Conservation (phyloP, 768 basidiomycete species). For the Leccinum arenicola region DNA sequence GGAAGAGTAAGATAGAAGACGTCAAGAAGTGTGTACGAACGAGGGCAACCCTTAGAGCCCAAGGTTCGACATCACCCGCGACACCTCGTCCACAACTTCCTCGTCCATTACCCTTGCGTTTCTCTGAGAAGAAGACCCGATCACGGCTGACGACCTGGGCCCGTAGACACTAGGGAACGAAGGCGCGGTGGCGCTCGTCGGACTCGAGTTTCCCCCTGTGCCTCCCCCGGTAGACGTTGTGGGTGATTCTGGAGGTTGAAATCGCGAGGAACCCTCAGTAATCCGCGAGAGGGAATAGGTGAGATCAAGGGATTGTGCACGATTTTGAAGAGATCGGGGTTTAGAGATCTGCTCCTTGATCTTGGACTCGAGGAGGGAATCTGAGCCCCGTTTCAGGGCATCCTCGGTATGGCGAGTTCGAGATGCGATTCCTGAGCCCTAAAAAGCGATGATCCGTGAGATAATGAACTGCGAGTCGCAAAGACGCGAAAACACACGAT, state of each 20-base stretch:
- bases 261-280: constrained; percentile 59
- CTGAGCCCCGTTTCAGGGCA: constrained; percentile 76
- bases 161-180: constrained; percentile 86
- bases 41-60: constrained; percentile 44
- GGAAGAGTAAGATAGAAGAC: constrained; percentile 7
- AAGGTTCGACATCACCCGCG: constrained; percentile 75
- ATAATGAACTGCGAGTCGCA: constrained; percentile 10
- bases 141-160: constrained; percentile 49
- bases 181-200: constrained; percentile 74
- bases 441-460: constrained; percentile 15
- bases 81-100: constrained; percentile 64
- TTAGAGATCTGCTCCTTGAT: constrained; percentile 73
- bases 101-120: constrained; percentile 45
- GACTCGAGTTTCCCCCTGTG: constrained; percentile 74
- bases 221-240: constrained; percentile 72
- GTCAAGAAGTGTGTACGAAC: constrained; percentile 14
- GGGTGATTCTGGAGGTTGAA: constrained; percentile 75
- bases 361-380: constrained; percentile 81
- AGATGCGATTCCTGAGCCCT: constrained; percentile 69
- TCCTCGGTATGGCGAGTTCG: constrained; percentile 73
- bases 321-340: constrained; percentile 79
- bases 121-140: constrained; percentile 44
- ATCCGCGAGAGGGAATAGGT: constrained; percentile 83
- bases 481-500: constrained; percentile 49
- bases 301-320: constrained; percentile 87